Evolutionary conservation across 257 asterid genomes (phyloP).

Genomic region (Scutellaria minor): DNA sequence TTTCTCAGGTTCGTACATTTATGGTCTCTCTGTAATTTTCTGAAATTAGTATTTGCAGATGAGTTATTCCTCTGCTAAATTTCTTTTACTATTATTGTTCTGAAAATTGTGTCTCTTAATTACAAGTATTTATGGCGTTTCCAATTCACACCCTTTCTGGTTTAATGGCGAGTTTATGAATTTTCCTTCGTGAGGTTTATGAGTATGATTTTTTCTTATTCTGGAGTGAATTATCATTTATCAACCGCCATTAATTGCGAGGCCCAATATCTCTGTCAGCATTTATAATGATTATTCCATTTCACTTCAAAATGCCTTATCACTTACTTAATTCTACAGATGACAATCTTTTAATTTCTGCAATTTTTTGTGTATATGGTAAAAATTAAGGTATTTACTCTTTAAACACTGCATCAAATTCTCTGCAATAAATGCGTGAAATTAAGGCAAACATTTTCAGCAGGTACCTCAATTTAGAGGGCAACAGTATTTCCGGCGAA

Average conservation of each 20-base stretch:
- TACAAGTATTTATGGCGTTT: not conserved
- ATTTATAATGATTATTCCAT: conserved; percentile 33
- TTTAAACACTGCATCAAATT: not conserved
- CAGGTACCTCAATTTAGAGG: conserved; percentile 65
- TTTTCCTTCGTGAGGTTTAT: conserved; percentile 4
- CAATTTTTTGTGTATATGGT: not conserved
- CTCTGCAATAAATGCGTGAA: not conserved
- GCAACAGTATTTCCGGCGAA: conserved; percentile 59
- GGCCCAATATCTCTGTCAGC: conserved; percentile 28
- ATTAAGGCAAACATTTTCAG: not conserved
- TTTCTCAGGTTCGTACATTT: conserved; percentile 63
- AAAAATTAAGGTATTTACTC: not conserved
- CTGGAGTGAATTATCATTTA: conserved; percentile 20
- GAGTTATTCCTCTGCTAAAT: not conserved
- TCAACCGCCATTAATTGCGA: conserved; percentile 31
- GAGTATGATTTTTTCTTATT: not conserved
- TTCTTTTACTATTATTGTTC: not conserved
- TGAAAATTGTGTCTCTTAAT: not conserved
- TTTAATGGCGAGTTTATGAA: conserved; percentile 18
- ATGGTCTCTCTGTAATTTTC: not conserved
- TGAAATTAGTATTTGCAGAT: not conserved
- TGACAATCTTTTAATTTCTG: not conserved
- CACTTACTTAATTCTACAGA: conserved; percentile 2
- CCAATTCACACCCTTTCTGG: not conserved
- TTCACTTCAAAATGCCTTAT: conserved; percentile 1